Conservation (phyloP, 257 asterid species). For the Sherardia arvensis region DNA sequence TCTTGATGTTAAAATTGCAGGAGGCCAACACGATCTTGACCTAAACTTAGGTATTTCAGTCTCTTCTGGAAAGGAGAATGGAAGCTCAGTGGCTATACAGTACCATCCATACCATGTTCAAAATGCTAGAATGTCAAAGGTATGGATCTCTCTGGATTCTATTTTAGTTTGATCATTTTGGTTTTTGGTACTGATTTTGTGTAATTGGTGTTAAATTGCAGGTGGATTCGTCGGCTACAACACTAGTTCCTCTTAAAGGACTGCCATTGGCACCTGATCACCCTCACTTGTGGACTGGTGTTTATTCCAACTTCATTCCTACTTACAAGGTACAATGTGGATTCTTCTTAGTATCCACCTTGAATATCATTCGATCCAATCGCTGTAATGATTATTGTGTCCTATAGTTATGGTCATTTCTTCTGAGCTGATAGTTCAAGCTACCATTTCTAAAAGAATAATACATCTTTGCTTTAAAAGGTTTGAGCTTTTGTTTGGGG, state of each 20-base stretch:
- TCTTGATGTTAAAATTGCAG: constrained; percentile 21
- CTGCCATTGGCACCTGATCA: constrained; percentile 24
- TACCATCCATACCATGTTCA: constrained; percentile 39
- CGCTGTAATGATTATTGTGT: not conserved
- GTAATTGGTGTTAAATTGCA: not conserved
- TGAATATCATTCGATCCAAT: not conserved
- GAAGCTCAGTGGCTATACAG: constrained; percentile 22
- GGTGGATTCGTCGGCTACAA: constrained; percentile 20
- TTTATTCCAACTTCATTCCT: constrained; percentile 20
- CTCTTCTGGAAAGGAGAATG: constrained; percentile 35
- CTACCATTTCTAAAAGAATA: too few relatives aligned
- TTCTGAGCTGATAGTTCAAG: not conserved
- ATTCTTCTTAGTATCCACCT: not conserved
- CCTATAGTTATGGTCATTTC: not conserved
- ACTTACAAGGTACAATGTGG: constrained; percentile 17
- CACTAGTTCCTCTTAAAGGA: constrained; percentile 19
- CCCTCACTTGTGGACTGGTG: constrained; percentile 24
- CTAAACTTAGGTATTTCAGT: constrained; percentile 60
- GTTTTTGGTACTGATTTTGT: not conserved
- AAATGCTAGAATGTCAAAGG: constrained; percentile 33
- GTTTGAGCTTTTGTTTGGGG: not conserved
- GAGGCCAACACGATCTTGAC: constrained; percentile 42
- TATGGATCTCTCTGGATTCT: not conserved
- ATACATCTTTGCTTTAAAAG: too few relatives aligned
- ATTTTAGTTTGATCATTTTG: not conserved